These are phyloP conservation scores for Brassica cretica DNA, from an alignment of 345 rosid genomes.

Conservation along the genomic window DNA sequence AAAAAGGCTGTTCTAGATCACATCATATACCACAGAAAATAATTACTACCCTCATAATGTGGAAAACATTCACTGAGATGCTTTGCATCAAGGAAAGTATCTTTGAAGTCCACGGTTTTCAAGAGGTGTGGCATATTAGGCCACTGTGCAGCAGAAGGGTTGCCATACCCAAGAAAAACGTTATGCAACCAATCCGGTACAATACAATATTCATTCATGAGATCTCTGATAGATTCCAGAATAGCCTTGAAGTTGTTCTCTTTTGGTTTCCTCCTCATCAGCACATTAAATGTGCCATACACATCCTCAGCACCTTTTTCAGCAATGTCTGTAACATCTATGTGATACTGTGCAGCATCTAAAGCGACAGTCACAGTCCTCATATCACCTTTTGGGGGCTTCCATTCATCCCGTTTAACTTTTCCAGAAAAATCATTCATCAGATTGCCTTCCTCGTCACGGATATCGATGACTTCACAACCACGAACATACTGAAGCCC, in stretches of 20 bases:
- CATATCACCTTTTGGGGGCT: slow-evolving; percentile 96
- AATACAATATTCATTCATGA: slow-evolving; percentile 97
- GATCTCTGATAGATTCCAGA: slow-evolving; percentile 97
- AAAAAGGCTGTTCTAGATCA: slow-evolving; percentile 23
- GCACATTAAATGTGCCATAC: slow-evolving; percentile 81
- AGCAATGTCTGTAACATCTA: slow-evolving; percentile 90
- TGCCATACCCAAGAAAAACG: slow-evolving; percentile 92
- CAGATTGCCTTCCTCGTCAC: slow-evolving; percentile 88
- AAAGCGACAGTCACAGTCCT: slow-evolving; percentile 90
- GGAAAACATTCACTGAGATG: slow-evolving; percentile 80
- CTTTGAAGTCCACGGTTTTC: slow-evolving; percentile 87
- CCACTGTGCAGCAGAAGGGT: slow-evolving; percentile 99
- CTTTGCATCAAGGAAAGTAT: slow-evolving; percentile 77
- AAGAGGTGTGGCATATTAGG: slow-evolving; percentile 94
- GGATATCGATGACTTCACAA: slow-evolving; percentile 88
- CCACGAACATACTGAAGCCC: slow-evolving; percentile 96
- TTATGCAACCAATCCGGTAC: slow-evolving; percentile 99
- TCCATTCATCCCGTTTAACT: slow-evolving; percentile 95
- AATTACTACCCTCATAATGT: slow-evolving; percentile 62
- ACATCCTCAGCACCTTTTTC: slow-evolving; percentile 94
- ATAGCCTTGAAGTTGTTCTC: slow-evolving; percentile 99
- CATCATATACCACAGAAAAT: slow-evolving; percentile 24
- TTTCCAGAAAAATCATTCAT: slow-evolving; percentile 98
- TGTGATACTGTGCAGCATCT: slow-evolving; percentile 96
- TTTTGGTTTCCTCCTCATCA: slow-evolving; percentile 98